Percentiles rank a stretch among this genome's conserved stretches.
Evolutionary conservation across 2,329 filamentous ascomycete genomes (phyloP).

Genomic region (Pezizomycotina sp.): DNA sequence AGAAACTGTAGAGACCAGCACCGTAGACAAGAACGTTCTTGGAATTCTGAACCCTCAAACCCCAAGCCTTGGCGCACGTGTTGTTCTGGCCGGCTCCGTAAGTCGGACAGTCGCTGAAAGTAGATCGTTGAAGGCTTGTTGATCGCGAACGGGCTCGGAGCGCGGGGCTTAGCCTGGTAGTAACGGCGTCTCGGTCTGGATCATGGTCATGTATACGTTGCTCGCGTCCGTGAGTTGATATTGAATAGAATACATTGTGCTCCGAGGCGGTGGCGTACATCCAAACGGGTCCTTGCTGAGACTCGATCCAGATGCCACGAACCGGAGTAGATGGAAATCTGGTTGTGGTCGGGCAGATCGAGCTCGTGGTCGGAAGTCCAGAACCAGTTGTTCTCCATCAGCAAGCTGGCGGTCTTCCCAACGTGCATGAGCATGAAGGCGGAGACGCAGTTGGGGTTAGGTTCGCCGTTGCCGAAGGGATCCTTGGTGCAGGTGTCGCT

Average conservation of each 20-base stretch:
- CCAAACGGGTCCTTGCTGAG: conserved; percentile 37
- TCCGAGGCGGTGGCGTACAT: conserved; percentile 38
- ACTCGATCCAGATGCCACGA: conserved; percentile 36
- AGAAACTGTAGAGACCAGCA: conserved; percentile 29
- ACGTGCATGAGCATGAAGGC: conserved; percentile 32
- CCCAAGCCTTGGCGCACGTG: conserved; percentile 26
- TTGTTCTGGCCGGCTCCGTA: conserved; percentile 3
- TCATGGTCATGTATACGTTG: conserved; percentile 65
- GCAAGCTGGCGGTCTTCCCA: conserved; percentile 26
- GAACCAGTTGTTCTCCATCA: conserved; percentile 36
- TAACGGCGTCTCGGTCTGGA: conserved; percentile 78
- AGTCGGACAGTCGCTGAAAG: not conserved
- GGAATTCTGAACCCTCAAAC: conserved; percentile 22
- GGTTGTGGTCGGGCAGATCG: conserved; percentile 31
- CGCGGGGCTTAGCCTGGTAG: conserved; percentile 34
- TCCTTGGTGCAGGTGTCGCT: conserved; percentile 34
- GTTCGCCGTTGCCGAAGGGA: conserved; percentile 27
- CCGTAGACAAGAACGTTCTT: conserved; percentile 27
- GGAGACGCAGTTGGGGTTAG: conserved; percentile 29
- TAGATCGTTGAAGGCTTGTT: conserved; percentile 20
- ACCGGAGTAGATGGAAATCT: conserved; percentile 32
- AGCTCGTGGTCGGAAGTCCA: conserved; percentile 41
- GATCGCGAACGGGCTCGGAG: conserved; percentile 31
- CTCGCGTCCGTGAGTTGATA: conserved; percentile 66
- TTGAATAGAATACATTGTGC: conserved; percentile 46